phyloP scores from a whole-genome alignment of 805 yeast species.

The Candida anglica region DNA sequence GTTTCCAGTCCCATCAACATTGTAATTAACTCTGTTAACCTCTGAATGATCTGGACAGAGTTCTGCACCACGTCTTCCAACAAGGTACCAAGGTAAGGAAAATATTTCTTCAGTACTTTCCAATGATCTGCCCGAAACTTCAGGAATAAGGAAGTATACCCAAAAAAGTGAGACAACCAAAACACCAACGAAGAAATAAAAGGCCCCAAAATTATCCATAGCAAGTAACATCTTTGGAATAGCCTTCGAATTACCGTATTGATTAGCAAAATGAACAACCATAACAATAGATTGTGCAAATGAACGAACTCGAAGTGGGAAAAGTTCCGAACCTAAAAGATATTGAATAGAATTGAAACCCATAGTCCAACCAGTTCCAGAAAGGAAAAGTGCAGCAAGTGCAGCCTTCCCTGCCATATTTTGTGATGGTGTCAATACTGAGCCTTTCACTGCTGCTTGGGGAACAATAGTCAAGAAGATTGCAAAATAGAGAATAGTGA shows the following conservation, averaged over 20 bases:
- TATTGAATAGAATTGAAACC: slow-evolving; percentile 58
- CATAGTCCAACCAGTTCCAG: slow-evolving; percentile 56
- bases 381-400: slow-evolving; percentile 45
- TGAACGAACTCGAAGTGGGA: slow-evolving; percentile 48
- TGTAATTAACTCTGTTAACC: slow-evolving; percentile 22
- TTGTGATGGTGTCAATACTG: slow-evolving; percentile 24
- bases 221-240: slow-evolving; percentile 47
- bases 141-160: slow-evolving; percentile 50
- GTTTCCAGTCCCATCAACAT: slow-evolving; percentile 5
- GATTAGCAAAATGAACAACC: slow-evolving; percentile 55
- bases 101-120: slow-evolving; percentile 51
- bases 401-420: slow-evolving; percentile 43
- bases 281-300: slow-evolving; percentile 49
- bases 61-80: slow-evolving; percentile 52
- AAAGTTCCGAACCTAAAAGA: slow-evolving; percentile 50
- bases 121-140: slow-evolving; percentile 46
- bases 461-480: slow-evolving; percentile 45
- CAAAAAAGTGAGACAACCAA: slow-evolving; percentile 38
- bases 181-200: slow-evolving; percentile 47
- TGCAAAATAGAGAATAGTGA: slow-evolving; percentile 44
- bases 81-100: slow-evolving; percentile 53
- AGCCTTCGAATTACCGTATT: slow-evolving; percentile 55
- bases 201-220: slow-evolving; percentile 46
- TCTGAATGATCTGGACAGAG: slow-evolving; percentile 51
- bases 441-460: slow-evolving; percentile 30